A percentile compares a stretch with the other conserved stretches of the same genome.
Evolutionary conservation across 176 grass and related monocot genomes (phyloP).

Genomic region (Elymus sibiricus): DNA sequence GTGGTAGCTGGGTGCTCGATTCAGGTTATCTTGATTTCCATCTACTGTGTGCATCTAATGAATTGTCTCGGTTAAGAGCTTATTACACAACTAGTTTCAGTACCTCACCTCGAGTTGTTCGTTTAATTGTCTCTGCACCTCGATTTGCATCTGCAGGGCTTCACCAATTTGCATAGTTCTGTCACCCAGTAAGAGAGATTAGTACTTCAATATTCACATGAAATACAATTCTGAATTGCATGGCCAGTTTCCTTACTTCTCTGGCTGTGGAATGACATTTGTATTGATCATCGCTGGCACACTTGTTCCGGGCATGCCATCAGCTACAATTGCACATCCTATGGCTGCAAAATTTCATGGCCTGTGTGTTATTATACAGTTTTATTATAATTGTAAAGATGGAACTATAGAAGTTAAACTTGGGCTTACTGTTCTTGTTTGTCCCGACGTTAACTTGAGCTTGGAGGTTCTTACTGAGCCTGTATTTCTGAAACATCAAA

Average conservation of each 20-base stretch:
- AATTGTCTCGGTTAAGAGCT: slow-evolving; percentile 1
- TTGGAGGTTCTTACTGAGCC: slow-evolving; percentile 91
- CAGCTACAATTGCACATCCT: slow-evolving; percentile 40
- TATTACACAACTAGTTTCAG: slow-evolving; percentile 4
- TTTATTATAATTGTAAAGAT: slow-evolving; percentile 20
- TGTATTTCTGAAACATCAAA: slow-evolving; percentile 76
- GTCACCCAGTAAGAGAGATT: slow-evolving; percentile 28
- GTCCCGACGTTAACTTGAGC: slow-evolving; percentile 63
- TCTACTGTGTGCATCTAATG: slow-evolving; percentile 13
- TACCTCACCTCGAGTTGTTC: slow-evolving; percentile 87
- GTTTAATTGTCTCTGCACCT: slow-evolving; percentile 84
- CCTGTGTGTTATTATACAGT: neutral
- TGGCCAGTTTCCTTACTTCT: slow-evolving; percentile 62
- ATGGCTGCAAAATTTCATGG: slow-evolving; percentile 44
- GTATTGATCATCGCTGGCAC: slow-evolving; percentile 39
- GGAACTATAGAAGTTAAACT: slow-evolving; percentile 23
- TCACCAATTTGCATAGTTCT: slow-evolving; percentile 89
- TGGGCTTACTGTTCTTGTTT: slow-evolving; percentile 58
- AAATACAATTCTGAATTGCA: slow-evolving; percentile 30
- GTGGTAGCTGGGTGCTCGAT: neutral
- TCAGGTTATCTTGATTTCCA: slow-evolving; percentile 16
- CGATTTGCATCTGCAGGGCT: slow-evolving; percentile 94
- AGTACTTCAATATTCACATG: slow-evolving; percentile 37
- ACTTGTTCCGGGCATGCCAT: slow-evolving; percentile 50
- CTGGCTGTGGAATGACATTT: slow-evolving; percentile 57